A percentile compares a stretch with the other conserved stretches of the same genome.
phyloP scores from a whole-genome alignment of 495 filamentous ascomycete species.

The Hyaloscypha hepaticicola region DNA sequence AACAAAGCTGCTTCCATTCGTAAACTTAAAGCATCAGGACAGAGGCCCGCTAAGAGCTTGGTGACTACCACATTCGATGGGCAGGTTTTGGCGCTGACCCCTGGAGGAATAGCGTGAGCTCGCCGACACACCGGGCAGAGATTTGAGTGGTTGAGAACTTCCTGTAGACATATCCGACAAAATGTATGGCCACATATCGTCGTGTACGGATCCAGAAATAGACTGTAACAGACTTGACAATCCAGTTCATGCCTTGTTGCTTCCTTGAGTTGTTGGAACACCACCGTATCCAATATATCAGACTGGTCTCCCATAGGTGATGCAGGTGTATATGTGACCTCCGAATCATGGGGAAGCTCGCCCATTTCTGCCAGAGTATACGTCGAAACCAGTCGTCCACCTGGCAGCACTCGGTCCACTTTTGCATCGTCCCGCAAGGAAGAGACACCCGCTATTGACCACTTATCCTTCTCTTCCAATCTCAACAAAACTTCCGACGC shows the following conservation, averaged over 20 bases:
- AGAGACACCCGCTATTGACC: conserved; percentile 42
- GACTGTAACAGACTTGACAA: conserved; percentile 81
- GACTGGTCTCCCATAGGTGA: conserved; percentile 38
- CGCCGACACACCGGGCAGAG: conserved; percentile 79
- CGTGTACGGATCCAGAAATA: conserved; percentile 78
- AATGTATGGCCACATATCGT: conserved; percentile 88
- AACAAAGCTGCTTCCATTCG: conserved; percentile 51
- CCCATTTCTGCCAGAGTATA: conserved; percentile 55
- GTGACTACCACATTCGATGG: conserved; percentile 63
- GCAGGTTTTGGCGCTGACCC: conserved; percentile 42
- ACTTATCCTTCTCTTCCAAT: conserved; percentile 43
- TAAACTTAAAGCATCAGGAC: conserved; percentile 60
- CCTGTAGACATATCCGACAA: conserved; percentile 74
- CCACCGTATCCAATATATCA: conserved; percentile 45
- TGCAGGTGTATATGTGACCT: conserved; percentile 44
- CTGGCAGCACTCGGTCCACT: conserved; percentile 37
- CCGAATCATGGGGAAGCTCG: conserved; percentile 50
- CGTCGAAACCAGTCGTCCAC: conserved; percentile 62
- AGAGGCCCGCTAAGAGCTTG: conserved; percentile 60
- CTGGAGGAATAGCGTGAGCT: conserved; percentile 58
- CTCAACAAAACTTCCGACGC: conserved; percentile 32
- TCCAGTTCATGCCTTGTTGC: conserved; percentile 68
- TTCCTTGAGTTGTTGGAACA: conserved; percentile 59
- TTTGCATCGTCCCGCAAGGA: conserved; percentile 37
- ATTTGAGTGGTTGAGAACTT: conserved; percentile 70